Evolutionary conservation across 192 early-diverging fungal species (phyloP), one percentile per base, ranked within the genome.

Genomic region (Mycoemilia scoparia): DNA sequence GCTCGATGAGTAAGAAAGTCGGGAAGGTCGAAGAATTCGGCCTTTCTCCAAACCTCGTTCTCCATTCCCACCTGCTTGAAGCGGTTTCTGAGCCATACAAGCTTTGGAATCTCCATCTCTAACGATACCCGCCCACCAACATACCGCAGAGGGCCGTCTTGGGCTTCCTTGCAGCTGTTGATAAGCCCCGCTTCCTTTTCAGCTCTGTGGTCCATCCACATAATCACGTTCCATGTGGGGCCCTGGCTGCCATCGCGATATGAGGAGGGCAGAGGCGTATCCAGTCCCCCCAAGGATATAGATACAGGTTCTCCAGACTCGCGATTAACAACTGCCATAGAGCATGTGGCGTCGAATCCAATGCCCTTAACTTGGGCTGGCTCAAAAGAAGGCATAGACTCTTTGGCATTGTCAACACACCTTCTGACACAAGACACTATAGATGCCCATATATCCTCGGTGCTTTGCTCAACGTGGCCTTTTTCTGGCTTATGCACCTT

Each of bases 261-360:
- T n/a, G n/a, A n/a, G n/a, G n/a, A n/a, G n/a, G n/a, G n/a, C n/a
- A n/a, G n/a, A n/a, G n/a, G 47, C 5, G 76, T 70, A 5, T 46
- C 28, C n/a, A n/a, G n/a, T 10, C 54, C 64, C 1, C 46, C 27
- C 8, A 46, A 52, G 14, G 68, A 60, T 11, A 32, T 5, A 18
- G 14, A 17, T 11, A 32, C n/a, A 4, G 31, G 31, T 18, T 32
- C 31, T 13, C 4, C 31, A 11, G 31, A 17, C 4, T 5, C n/a
- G 11, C 14, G 14, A 11, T 32, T 18, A 31, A 74, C 43, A 9
- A 55, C 73, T 1, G 73, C 78, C 4, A 84, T 45, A 7, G 70
- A 74, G 45, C 81, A 84, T 1, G 81, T 84, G 0, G 76, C 81
- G 39, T 84, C 81, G 29, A 84, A 79, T 2, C 81, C 81, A 15